Conservation (phyloP, 2,329 filamentous ascomycete genomes). For the Botrytis fragariae region DNA sequence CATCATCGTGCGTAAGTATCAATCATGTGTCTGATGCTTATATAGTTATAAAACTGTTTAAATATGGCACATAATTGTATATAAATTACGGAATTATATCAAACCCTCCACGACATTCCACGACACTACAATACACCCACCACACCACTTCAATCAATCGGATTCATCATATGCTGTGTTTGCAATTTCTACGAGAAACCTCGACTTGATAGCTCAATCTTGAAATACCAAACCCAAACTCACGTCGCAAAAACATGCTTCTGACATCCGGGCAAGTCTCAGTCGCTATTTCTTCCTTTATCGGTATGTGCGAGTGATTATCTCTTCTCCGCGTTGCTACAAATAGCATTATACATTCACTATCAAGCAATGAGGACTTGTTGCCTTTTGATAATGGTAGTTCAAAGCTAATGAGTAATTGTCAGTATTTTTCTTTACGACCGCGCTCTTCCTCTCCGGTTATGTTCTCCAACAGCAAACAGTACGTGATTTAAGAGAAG, state of each 20-base stretch:
- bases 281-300: conserved; percentile 59
- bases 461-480: conserved; percentile 87
- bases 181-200: not conserved
- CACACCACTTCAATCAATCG: not conserved
- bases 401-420: conserved; percentile 16
- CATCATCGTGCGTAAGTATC: not conserved
- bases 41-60: not conserved
- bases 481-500: conserved; percentile 70
- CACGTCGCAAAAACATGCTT: conserved; percentile 40
- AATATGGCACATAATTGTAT: not conserved
- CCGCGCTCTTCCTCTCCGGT: conserved; percentile 81
- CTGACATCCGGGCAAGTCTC: conserved; percentile 71
- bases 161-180: not conserved
- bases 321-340: conserved; percentile 18
- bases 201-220: not conserved
- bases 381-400: not conserved
- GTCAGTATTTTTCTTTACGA: conserved; percentile 73
- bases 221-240: not conserved
- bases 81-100: not conserved
- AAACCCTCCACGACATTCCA: not conserved
- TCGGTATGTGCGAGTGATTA: conserved; percentile 50
- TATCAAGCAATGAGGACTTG: not conserved
- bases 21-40: not conserved
- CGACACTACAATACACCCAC: no score
- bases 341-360: not conserved